These are phyloP conservation scores for Botrytis elliptica DNA, from an alignment of 2,329 filamentous ascomycete species.

Conservation along the genomic window DNA sequence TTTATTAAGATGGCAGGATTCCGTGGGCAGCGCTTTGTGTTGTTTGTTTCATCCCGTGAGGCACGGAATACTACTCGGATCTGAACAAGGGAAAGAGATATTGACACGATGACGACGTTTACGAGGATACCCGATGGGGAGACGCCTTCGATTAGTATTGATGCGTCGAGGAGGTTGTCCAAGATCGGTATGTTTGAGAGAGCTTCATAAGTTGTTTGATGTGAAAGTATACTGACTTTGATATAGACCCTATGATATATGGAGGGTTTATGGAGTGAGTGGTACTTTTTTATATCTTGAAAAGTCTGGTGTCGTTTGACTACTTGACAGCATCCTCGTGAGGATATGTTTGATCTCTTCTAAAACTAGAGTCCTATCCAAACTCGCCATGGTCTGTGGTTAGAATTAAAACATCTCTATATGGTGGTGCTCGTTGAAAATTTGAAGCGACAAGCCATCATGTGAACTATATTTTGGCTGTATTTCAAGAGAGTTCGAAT, in stretches of 20 bases:
- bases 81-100: background rate
- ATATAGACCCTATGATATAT: slow-evolving; percentile 70
- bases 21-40: slow-evolving; percentile 8
- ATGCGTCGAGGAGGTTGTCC: slow-evolving; percentile 63
- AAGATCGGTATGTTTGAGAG: slow-evolving; percentile 51
- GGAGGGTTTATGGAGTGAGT: slow-evolving; percentile 79
- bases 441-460: background rate
- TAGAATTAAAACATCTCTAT: background rate
- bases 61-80: background rate
- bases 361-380: background rate
- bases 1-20: slow-evolving; percentile 19
- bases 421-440: background rate
- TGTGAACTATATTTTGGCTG: background rate
- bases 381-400: background rate
- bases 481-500: background rate
- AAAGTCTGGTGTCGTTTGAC: background rate
- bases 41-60: slow-evolving; percentile 3
- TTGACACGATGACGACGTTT: slow-evolving; percentile 64
- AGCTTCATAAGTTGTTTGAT: background rate
- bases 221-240: background rate
- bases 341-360: background rate
- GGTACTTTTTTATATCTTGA: background rate
- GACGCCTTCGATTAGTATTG: slow-evolving; percentile 62
- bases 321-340: rapidly evolving
- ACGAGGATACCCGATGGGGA: slow-evolving; percentile 63